Percentiles rank a stretch among this genome's conserved stretches.
phyloP scores from a whole-genome alignment of 208 protist genomes.

The Herpetomonas muscarum region DNA sequence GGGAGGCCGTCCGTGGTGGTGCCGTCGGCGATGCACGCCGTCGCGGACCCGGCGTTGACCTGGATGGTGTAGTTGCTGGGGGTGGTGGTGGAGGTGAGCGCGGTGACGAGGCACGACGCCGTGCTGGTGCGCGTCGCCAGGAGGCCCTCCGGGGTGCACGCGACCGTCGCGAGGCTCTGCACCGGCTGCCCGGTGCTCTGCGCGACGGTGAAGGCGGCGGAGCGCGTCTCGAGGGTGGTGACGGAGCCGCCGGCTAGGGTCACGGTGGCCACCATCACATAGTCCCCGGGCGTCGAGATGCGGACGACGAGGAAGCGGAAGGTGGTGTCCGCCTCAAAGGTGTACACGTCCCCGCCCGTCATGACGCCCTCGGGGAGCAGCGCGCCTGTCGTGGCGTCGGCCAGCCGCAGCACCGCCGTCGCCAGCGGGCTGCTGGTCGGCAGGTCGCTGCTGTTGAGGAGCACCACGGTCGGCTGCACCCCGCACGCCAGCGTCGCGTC shows the following conservation, averaged over 20 bases:
- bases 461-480: constrained; percentile 52
- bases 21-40: constrained; percentile 19
- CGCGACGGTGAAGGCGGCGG: constrained; percentile 37
- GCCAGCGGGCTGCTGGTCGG: constrained; percentile 35
- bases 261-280: constrained; percentile 57
- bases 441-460: constrained; percentile 31
- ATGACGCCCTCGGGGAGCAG: constrained; percentile 26
- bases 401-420: constrained; percentile 43
- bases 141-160: constrained; percentile 53
- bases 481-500: constrained; percentile 32
- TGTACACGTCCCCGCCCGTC: constrained; percentile 36
- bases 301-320: constrained; percentile 59
- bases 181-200: constrained; percentile 6
- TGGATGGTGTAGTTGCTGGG: constrained; percentile 37
- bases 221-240: constrained; percentile 30
- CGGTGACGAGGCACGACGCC: constrained; percentile 3
- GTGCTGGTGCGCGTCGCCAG: constrained; percentile 15
- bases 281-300: constrained; percentile 44
- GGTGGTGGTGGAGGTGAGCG: neutral
- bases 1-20: constrained; percentile 22
- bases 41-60: constrained; percentile 49
- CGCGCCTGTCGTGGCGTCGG: constrained; percentile 25
- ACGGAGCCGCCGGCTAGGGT: constrained; percentile 34
- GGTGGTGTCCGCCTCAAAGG: constrained; percentile 24
- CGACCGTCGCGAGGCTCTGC: constrained; percentile 25